Percentiles rank a stretch among this genome's conserved stretches.
phyloP scores from a whole-genome alignment of 164 flowering plant species.

The Berberis thunbergii region DNA sequence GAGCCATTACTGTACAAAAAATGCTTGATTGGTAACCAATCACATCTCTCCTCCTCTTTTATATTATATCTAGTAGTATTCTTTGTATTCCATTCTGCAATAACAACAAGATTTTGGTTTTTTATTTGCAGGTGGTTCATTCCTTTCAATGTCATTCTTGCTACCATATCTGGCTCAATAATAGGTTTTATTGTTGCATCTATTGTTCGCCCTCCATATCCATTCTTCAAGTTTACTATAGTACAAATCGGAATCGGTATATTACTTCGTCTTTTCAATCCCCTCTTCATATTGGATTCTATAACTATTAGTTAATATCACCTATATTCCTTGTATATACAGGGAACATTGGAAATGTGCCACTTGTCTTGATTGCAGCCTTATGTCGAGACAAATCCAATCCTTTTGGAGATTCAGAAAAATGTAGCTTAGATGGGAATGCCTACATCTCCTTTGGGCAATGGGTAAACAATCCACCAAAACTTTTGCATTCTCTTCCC shows the following conservation, averaged over 20 bases:
- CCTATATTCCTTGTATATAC: conserved; percentile 12
- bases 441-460: conserved; percentile 97
- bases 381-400: conserved; percentile 82
- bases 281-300: background rate
- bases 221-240: conserved; percentile 86
- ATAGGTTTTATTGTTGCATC: conserved; percentile 73
- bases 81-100: background rate
- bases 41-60: background rate
- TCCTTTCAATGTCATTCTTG: conserved; percentile 75
- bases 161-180: conserved; percentile 67
- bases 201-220: conserved; percentile 79
- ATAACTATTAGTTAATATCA: background rate
- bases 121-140: conserved; percentile 85
- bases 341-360: conserved; percentile 98
- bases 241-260: conserved; percentile 88
- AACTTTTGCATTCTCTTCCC: no score
- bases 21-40: conserved; percentile 72
- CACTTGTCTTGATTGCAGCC: conserved; percentile 91
- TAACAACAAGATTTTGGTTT: conserved; percentile 2
- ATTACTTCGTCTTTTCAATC: conserved; percentile 4
- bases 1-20: conserved; percentile 70
- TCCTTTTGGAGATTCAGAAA: conserved; percentile 76
- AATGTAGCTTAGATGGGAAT: conserved; percentile 75
- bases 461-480: conserved; percentile 45
- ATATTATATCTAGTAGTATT: background rate